A percentile compares a stretch with the other conserved stretches of the same genome.
phyloP scores from a whole-genome alignment of 1,284 basidiomycete genomes.

The Ustilago lituana region DNA sequence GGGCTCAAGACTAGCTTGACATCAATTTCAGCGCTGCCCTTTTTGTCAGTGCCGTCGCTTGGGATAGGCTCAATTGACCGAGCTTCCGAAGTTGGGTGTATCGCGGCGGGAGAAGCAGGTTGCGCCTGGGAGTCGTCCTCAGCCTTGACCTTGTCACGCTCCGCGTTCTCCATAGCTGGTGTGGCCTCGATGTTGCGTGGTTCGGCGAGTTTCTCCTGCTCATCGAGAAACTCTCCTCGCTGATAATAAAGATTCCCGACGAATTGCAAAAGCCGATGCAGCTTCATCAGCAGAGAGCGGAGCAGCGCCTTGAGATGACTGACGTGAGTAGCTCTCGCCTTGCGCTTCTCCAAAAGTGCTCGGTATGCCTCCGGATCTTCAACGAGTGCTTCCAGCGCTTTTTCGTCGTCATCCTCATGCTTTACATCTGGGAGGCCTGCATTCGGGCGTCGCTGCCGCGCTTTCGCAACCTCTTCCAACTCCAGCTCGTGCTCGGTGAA shows the following conservation, averaged over 20 bases:
- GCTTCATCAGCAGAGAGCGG: constrained; percentile 48
- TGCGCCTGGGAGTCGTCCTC: not conserved
- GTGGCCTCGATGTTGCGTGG: not conserved
- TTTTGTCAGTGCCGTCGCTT: not conserved
- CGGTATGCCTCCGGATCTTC: constrained; percentile 22
- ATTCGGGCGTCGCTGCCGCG: constrained; percentile 8
- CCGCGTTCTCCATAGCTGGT: not conserved
- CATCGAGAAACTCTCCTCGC: constrained; percentile 49
- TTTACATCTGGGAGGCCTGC: not conserved
- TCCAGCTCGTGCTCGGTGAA: constrained; percentile 41
- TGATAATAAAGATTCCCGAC: constrained; percentile 61
- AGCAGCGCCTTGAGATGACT: constrained; percentile 34
- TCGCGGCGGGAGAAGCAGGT: too few relatives aligned
- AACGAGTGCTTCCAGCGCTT: constrained; percentile 11
- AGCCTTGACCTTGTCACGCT: not conserved
- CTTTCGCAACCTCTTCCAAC: constrained; percentile 25
- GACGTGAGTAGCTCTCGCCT: constrained; percentile 26
- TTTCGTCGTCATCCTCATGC: constrained; percentile 13
- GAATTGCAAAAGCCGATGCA: constrained; percentile 59
- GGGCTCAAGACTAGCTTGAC: constrained; percentile 10
- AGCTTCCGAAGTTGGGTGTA: too few relatives aligned
- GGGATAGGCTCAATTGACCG: too few relatives aligned
- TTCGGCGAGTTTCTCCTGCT: constrained; percentile 3
- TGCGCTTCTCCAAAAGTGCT: constrained; percentile 25
- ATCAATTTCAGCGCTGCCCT: not conserved